A percentile compares a stretch with the other conserved stretches of the same genome.
phyloP scores from a whole-genome alignment of 106 monocot genomes.

The Apostasia shenzhenica region DNA sequence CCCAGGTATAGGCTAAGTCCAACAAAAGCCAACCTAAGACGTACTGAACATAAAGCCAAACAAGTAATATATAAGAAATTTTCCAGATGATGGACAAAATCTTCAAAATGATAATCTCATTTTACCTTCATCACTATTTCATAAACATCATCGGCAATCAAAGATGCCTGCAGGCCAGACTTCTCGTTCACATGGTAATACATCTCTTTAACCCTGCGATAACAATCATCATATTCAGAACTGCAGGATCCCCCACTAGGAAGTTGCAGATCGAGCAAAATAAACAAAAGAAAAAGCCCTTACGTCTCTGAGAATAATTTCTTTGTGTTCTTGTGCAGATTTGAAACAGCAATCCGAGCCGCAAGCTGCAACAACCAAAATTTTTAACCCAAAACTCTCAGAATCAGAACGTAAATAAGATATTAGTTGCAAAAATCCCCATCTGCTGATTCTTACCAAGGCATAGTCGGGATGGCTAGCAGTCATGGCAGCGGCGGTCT shows the following conservation, averaged over 20 bases:
- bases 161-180: constrained; percentile 60
- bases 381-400: background rate
- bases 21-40: too few species aligned
- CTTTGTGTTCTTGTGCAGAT: constrained; percentile 93
- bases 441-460: constrained; percentile 21
- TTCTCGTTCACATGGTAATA: constrained; percentile 64
- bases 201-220: constrained; percentile 77
- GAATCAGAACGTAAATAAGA: background rate
- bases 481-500: constrained; percentile 97
- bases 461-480: constrained; percentile 86
- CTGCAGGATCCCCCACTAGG: background rate
- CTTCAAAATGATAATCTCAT: background rate
- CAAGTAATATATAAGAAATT: too few species aligned
- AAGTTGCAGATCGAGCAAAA: background rate
- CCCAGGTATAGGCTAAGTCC: too few species aligned
- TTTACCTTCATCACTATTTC: constrained; percentile 91
- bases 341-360: constrained; percentile 91
- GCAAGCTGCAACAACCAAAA: constrained; percentile 50
- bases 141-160: constrained; percentile 91
- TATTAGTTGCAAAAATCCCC: background rate
- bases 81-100: too few species aligned
- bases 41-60: too few species aligned
- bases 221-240: background rate
- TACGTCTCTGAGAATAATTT: constrained; percentile 96
- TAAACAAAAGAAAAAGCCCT: constrained; percentile 1